Evolutionary conservation across 768 basidiomycete genomes (phyloP), one percentile per base, ranked within the genome.

Genomic region (Pholiota microspora): DNA sequence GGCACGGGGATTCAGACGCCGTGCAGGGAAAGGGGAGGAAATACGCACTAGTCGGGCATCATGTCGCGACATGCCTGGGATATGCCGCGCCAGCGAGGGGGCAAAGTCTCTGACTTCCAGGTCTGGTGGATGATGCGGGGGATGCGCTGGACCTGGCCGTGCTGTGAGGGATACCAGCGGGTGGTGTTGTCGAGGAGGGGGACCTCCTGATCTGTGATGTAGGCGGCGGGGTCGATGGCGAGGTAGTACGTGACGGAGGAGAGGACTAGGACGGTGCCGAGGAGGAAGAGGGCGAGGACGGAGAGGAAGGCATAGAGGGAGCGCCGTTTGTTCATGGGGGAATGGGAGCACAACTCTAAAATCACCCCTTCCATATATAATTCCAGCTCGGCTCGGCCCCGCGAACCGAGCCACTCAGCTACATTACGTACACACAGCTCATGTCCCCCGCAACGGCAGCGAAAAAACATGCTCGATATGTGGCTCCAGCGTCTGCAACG

Each of bases 121-220:
- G 97, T 98, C 81, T 98, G 96, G 71, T 99, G 97, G 45, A 99
- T 82, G 54, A 99, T 91, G 48, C 92, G 82, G 2, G 95, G 97
- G 32, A 98, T 85, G 60, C 80, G 83, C 65, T 97, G 90, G 34
- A 82, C 73, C 58, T 78, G 75, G 54, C 77, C 79, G 61, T 84
- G 80, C 23, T 81, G 75, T 3, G 85, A 68, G 23, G 85, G 81
- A 65, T 88, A 87, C 80, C 80, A 84, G 45, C 83, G 80, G 40
- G 80, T 77, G 23, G 74, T 70, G 61, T 79, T 77, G 69, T 77
- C 73, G 53, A 78, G 74, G 38, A 78, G 62, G 59, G 84, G 82
- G 8, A 96, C 82, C 66, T 95, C 90, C 10, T 74, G 69, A 67
- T 95, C 90, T 4, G 85, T 77, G 65, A 98, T 76, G 70, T 92